Evolutionary conservation across 1,284 basidiomycete genomes (phyloP), one percentile per base, ranked within the genome.

Genomic region (Puccinia sorghi): DNA sequence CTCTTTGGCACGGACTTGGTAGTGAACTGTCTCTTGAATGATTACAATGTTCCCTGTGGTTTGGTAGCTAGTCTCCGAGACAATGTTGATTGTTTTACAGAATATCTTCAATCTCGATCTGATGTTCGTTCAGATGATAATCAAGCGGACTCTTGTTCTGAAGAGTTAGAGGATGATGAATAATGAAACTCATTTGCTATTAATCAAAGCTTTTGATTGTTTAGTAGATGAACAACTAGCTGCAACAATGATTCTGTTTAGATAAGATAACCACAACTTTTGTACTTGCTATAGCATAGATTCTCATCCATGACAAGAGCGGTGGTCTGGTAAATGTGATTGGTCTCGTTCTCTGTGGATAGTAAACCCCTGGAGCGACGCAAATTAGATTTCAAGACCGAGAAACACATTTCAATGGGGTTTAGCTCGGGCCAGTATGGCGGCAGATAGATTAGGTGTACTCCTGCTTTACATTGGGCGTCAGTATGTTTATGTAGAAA

Each of bases 321-420:
- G 4, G 39, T n/a, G 2, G 50, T 39, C 9, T 56, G 8, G 17
- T 57, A 71, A 6, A 71, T 37, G 9, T 37, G 22, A 12, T 50
- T 22, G 13, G 39, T 56, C n/a, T 71, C 46, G 0, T 57, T 27
- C 11, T 71, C 50, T 15, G 50, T 15, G 13, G 3, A 13, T 12
- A 27, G 4, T 20, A 57, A 39, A 39, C 69, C 48, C 25, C 56
- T 54, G 9, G 56, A 39, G 5, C 50, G 32, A 15, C 50, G n/a
- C 5, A 54, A 39, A 43, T 39, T 12, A 2, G 3, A 32, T 56
- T 71, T 71, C 50, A 71, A 54, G 3, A 43, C 32, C 2, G 32
- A 71, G 39, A 71, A 71, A 56, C 69, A 54, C 69, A 56, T 71
- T 50, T 71, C 52, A n/a, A 71, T 71, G n/a, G 69, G 69, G 50